Evolutionary conservation across 1,284 basidiomycete species (phyloP).

Genomic region (Macrocybe sp.): DNA sequence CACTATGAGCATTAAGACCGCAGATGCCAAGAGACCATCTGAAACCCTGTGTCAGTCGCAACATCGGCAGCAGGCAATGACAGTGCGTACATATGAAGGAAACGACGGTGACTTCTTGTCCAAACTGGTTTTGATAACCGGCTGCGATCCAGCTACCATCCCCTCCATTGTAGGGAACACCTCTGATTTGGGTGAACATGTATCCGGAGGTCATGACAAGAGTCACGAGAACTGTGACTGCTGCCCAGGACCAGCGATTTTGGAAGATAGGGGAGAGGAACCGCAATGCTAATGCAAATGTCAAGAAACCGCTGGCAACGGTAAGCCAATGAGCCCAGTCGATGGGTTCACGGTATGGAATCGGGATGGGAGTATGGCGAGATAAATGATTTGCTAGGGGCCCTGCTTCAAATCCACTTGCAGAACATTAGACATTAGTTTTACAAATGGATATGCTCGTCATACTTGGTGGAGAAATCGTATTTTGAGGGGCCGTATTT

Average conservation of each 20-base stretch:
- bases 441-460: too few relatives aligned
- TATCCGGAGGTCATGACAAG: constrained; percentile 87
- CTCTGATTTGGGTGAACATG: constrained; percentile 97
- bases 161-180: constrained; percentile 65
- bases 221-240: constrained; percentile 56
- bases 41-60: constrained; percentile 6
- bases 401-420: constrained; percentile 75
- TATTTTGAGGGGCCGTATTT: constrained; percentile 60
- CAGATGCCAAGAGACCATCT: constrained; percentile 83
- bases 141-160: constrained; percentile 79
- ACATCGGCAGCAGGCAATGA: constrained; percentile 3
- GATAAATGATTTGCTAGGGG: constrained; percentile 77
- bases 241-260: constrained; percentile 80
- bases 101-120: constrained; percentile 90
- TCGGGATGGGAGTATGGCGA: constrained; percentile 62
- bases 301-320: constrained; percentile 36
- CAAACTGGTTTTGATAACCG: constrained; percentile 89
- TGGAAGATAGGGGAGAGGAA: constrained; percentile 67
- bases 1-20: constrained; percentile 80
- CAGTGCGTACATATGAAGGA: constrained; percentile 74
- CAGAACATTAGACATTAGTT: not conserved
- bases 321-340: constrained; percentile 59
- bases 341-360: constrained; percentile 71
- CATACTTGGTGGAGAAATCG: constrained; percentile 68
- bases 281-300: constrained; percentile 45